phyloP scores from a whole-genome alignment of 305 asterid species.

The Euphrasia arctica region DNA sequence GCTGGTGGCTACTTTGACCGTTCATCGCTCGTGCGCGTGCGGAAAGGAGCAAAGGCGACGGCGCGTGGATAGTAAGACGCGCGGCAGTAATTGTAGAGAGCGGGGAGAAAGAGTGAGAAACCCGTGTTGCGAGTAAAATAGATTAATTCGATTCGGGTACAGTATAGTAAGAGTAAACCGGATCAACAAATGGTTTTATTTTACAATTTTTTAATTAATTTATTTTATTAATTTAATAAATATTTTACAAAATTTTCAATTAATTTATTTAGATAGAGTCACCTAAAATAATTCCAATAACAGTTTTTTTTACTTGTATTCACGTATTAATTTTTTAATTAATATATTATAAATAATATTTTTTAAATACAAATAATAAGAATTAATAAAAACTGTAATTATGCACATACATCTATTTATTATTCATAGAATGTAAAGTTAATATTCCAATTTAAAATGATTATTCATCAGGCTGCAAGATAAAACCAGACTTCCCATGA shows the following conservation, averaged over 20 bases:
- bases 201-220: too few relatives aligned
- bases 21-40: constrained; percentile 36
- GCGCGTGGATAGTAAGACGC: constrained; percentile 25
- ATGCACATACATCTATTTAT: not conserved
- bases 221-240: too few relatives aligned
- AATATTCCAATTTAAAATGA: not conserved
- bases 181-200: too few relatives aligned
- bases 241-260: too few relatives aligned
- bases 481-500: constrained; percentile 11
- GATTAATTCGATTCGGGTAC: not conserved
- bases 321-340: too few relatives aligned
- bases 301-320: too few relatives aligned
- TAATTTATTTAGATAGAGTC: too few relatives aligned
- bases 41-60: constrained; percentile 2
- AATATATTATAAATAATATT: too few relatives aligned
- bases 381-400: too few relatives aligned
- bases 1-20: constrained; percentile 68
- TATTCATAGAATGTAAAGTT: not conserved
- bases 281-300: too few relatives aligned
- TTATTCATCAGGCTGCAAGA: constrained; percentile 30
- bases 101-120: not conserved
- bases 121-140: constrained; percentile 2
- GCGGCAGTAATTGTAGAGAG: not conserved
- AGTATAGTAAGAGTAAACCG: too few relatives aligned
- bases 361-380: too few relatives aligned